Conservation (phyloP, 2,329 filamentous ascomycete species). For the Dactylellina drechsleri region DNA sequence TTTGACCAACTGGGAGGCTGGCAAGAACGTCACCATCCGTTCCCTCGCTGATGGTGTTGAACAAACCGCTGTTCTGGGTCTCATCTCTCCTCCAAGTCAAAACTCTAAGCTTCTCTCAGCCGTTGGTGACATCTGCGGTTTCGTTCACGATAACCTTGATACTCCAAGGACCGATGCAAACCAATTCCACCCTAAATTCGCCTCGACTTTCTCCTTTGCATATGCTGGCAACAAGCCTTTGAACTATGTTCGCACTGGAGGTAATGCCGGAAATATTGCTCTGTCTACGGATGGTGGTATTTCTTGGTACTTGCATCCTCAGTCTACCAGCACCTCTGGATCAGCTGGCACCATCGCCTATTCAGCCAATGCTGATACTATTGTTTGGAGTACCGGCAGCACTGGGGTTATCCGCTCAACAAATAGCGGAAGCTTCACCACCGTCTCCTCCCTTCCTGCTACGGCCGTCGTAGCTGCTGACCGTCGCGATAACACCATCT, state of each 20-base stretch:
- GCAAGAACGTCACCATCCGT: conserved; percentile 65
- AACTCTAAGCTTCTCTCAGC: conserved; percentile 64
- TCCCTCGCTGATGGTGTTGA: conserved; percentile 69
- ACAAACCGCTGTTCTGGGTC: conserved; percentile 66
- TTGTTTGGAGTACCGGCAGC: conserved; percentile 58
- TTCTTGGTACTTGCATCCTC: conserved; percentile 64
- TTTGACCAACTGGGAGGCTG: conserved; percentile 67
- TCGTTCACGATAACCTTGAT: conserved; percentile 63
- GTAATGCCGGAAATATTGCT: conserved; percentile 63
- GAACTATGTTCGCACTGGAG: conserved; percentile 67
- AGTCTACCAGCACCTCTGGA: conserved; percentile 64
- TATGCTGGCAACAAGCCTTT: conserved; percentile 60
- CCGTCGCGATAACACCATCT: conserved; percentile 67
- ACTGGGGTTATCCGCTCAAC: conserved; percentile 46
- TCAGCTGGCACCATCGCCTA: conserved; percentile 66
- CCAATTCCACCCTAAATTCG: conserved; percentile 66
- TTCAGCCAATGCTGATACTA: conserved; percentile 66
- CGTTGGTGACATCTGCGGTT: conserved; percentile 67
- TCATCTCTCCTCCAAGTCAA: conserved; percentile 66
- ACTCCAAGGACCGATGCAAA: conserved; percentile 62
- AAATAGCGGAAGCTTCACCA: conserved; percentile 63
- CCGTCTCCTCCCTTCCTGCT: conserved; percentile 64
- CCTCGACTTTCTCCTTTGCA: conserved; percentile 64
- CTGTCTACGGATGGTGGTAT: conserved; percentile 67
- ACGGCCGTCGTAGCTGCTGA: conserved; percentile 68